Percentiles rank a stretch among this genome's conserved stretches.
Conservation (phyloP, 768 basidiomycete genomes). For the Gloeophyllum trabeum region DNA sequence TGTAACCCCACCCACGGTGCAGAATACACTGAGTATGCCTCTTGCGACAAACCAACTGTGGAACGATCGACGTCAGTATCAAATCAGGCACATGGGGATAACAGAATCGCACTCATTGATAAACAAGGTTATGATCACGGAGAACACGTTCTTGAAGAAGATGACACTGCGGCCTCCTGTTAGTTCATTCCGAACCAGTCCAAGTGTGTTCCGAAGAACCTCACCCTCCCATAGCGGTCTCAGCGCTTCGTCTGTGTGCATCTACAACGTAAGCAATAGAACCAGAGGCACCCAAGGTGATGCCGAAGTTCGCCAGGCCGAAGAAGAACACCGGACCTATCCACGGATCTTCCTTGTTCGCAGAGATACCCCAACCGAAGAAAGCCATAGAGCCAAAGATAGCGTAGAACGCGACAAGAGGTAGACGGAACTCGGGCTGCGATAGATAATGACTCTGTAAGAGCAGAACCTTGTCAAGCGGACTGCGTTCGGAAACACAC, state of each 20-base stretch:
- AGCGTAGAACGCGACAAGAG: conserved; percentile 16
- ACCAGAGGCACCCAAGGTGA: conserved; percentile 9
- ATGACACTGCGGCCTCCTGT: neutral
- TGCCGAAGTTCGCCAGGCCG: conserved; percentile 11
- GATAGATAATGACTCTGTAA: neutral
- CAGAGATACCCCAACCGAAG: conserved; percentile 11
- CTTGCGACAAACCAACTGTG: conserved; percentile 2
- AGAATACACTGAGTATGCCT: conserved; percentile 2
- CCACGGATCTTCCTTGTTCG: conserved; percentile 4
- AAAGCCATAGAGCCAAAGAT: conserved; percentile 16
- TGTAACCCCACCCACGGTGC: conserved; percentile 1
- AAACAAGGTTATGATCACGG: conserved; percentile 4
- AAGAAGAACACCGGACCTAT: conserved; percentile 10
- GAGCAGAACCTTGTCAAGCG: neutral
- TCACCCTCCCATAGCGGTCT: conserved; percentile 11
- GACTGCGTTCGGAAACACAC: neutral
- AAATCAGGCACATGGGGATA: neutral
- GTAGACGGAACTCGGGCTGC: conserved; percentile 12
- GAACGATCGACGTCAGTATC: neutral
- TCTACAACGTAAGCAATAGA: conserved; percentile 12
- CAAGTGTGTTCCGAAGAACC: conserved; percentile 1
- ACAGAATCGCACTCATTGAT: conserved; percentile 3
- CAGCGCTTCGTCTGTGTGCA: conserved; percentile 8
- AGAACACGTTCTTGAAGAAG: conserved; percentile 4
- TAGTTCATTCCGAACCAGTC: neutral